Base-by-base conservation (phyloP, 208 protist genomes). In the Vickermania ingenoplastis region DNA sequence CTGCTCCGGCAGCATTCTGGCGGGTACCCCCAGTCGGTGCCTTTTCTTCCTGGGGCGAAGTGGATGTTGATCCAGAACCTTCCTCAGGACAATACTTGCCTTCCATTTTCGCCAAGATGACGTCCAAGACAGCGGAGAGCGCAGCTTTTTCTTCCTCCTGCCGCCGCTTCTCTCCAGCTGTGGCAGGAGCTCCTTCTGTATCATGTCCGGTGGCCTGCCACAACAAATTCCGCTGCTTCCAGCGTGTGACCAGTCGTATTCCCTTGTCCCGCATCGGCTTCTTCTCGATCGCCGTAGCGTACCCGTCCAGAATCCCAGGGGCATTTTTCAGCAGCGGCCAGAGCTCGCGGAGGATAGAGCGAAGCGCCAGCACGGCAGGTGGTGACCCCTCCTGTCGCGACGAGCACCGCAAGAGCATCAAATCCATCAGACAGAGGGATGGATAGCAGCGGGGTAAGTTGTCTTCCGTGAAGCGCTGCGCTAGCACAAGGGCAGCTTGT, bases 391-490 rank as follows among this genome's bases (percentile, higher is more conserved):
- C 23, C 14, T n/a, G 25, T 41, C n/a, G n/a, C n/a, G n/a, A n/a
- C n/a, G n/a, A n/a, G n/a, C 59, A 49, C 36, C 26, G 58, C 53
- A 59, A 56, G 7, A 80, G 63, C 59, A 81, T 71, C 0, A 78
- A 77, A 36, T 93, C 86, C 1, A 93, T 24, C 25, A 90, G 59
- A 36, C 82, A 93, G 27, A 93, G 65, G 13, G 86, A 72, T 3
- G 86, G 80, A 69, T 79, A 93, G 55, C 69, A 71, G 11, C 26
- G 50, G 24, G 41, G 55, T 13, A 90, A 69, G 22, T 79, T 60
- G 49, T 73, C 73, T 2, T 26, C 54, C 0, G 77, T 83, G 45
- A 93, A 80, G 31, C 80, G 80, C 62, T 86, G 77, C 27, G 75
- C 83, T 24, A 93, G 57, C 21, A 73, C 72, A 23, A 89, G 55